phyloP scores from a whole-genome alignment of 2,329 filamentous ascomycete species.

The Chalara sp. region DNA sequence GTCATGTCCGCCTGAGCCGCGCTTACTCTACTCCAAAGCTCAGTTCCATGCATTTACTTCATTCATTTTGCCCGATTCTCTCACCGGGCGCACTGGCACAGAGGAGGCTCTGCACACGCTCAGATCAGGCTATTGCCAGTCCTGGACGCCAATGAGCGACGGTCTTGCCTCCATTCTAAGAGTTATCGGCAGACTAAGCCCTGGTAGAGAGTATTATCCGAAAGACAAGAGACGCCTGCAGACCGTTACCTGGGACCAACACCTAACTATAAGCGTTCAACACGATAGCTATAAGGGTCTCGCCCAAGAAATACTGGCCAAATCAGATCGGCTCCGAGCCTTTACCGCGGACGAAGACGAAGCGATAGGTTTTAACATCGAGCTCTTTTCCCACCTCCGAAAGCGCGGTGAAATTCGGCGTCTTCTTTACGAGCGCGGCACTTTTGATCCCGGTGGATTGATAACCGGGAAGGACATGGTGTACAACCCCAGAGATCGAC shows the following conservation, averaged over 20 bases:
- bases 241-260: constrained; percentile 32
- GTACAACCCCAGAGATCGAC: constrained; percentile 13
- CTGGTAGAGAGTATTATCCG: constrained; percentile 37
- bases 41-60: constrained; percentile 55
- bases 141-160: constrained; percentile 14
- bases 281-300: constrained; percentile 25
- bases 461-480: background rate
- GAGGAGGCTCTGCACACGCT: constrained; percentile 51
- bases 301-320: constrained; percentile 9
- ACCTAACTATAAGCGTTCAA: constrained; percentile 34
- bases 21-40: constrained; percentile 48
- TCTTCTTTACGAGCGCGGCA: constrained; percentile 3
- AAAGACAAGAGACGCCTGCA: constrained; percentile 32
- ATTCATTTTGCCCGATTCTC: constrained; percentile 45
- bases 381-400: constrained; percentile 7
- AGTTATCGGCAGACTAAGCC: constrained; percentile 20
- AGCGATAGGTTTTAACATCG: background rate
- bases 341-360: constrained; percentile 8
- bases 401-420: constrained; percentile 9
- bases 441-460: background rate
- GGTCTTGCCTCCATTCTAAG: constrained; percentile 1
- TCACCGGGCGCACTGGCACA: constrained; percentile 52
- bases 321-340: constrained; percentile 11
- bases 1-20: constrained; percentile 49
- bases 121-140: constrained; percentile 36